phyloP scores from a whole-genome alignment of 148 eudicot species.

The Chenopodium berlandieri region DNA sequence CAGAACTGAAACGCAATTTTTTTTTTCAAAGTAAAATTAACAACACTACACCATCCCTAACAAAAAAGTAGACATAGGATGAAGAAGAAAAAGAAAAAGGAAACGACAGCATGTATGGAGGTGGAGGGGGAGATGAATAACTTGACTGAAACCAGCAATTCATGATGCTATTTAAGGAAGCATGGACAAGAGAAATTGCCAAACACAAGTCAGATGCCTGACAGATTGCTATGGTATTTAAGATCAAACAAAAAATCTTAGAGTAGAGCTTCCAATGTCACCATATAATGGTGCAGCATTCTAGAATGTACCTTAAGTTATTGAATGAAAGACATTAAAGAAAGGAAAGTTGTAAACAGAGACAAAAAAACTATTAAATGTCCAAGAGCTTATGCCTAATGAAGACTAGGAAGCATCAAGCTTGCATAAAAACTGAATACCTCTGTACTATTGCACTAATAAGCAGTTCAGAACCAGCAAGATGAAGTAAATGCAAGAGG shows the following conservation, averaged over 20 bases:
- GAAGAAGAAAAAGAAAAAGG: neutral
- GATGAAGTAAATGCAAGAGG: neutral
- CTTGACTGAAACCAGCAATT: neutral
- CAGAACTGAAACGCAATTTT: neutral
- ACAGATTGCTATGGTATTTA: neutral
- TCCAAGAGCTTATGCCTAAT: neutral
- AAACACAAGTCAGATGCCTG: neutral
- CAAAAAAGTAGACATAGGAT: too few species aligned
- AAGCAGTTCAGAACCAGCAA: neutral
- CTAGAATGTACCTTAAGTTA: neutral
- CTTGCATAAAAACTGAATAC: neutral
- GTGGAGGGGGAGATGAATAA: neutral
- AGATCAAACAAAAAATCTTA: neutral
- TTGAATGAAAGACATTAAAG: neutral
- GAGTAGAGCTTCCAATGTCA: neutral
- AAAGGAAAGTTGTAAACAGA: neutral
- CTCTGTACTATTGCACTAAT: neutral
- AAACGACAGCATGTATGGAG: neutral
- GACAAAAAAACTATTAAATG: neutral
- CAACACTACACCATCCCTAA: neutral
- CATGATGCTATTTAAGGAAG: neutral
- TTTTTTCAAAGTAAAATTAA: too few species aligned
- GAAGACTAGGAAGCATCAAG: neutral
- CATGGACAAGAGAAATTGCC: neutral
- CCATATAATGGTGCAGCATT: neutral